phyloP scores from a whole-genome alignment of 441 rosid genomes.

The Populus trichocarpa region DNA sequence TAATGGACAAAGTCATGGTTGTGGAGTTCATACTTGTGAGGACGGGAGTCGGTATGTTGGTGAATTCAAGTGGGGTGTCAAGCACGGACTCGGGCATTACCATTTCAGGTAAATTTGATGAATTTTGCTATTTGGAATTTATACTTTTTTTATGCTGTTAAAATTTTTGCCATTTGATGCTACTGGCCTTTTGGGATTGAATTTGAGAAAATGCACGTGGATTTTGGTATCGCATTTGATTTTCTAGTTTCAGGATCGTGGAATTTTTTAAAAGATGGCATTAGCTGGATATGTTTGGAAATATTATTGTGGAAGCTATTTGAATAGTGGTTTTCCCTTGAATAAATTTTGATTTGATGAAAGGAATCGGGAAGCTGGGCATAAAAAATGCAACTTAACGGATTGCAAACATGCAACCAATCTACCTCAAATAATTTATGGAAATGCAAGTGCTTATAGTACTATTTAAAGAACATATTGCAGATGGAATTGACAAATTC shows the following conservation, averaged over 20 bases:
- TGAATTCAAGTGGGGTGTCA: constrained; percentile 67
- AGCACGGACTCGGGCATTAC: constrained; percentile 91
- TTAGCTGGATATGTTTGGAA: background rate
- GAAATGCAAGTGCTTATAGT: background rate
- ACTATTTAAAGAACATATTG: background rate
- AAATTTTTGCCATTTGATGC: constrained; percentile 29
- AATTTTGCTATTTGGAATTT: background rate
- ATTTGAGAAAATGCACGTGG: background rate
- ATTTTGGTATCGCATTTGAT: background rate
- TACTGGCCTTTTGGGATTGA: constrained; percentile 41
- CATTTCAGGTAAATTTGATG: constrained; percentile 64
- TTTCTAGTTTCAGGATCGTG: background rate
- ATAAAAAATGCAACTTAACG: too few species aligned
- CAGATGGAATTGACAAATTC: background rate
- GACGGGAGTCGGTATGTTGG: too few species aligned
- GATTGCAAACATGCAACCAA: background rate
- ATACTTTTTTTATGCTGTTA: background rate
- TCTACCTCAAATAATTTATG: background rate
- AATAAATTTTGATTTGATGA: background rate
- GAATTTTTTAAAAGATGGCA: background rate
- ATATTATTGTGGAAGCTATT: background rate
- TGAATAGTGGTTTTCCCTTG: background rate
- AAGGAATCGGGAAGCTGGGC: background rate
- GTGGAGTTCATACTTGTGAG: too few species aligned
- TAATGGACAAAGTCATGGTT: too few species aligned